Evolutionary conservation across 495 filamentous ascomycete genomes (phyloP).

Genomic region (Oidiodendron maius): DNA sequence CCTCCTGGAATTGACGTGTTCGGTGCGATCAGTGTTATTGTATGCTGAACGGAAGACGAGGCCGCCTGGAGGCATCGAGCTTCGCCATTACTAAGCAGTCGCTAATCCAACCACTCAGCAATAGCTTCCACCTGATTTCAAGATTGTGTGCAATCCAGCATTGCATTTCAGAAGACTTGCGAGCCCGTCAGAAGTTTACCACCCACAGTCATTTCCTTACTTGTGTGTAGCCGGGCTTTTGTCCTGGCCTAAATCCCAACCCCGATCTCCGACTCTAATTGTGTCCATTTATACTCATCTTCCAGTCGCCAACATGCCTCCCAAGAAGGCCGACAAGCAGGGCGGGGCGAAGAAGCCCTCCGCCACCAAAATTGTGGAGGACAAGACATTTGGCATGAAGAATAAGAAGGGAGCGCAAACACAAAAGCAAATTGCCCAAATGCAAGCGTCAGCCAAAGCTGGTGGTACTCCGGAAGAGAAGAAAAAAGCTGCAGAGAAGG

Average conservation of each 20-base stretch:
- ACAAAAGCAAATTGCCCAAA: conserved; percentile 80
- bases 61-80: conserved; percentile 19
- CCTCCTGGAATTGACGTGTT: conserved; percentile 2
- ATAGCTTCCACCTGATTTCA: conserved; percentile 15
- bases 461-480: conserved; percentile 81
- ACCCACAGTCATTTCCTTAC: conserved; percentile 23
- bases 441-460: conserved; percentile 62
- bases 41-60: too few species aligned
- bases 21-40: too few species aligned
- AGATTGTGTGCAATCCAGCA: conserved; percentile 12
- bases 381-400: conserved; percentile 99
- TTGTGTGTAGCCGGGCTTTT: background rate
- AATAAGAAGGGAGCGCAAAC: conserved; percentile 95
- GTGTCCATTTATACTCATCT: background rate
- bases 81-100: conserved; percentile 1
- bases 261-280: background rate
- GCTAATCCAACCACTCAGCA: conserved; percentile 15
- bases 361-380: conserved; percentile 64
- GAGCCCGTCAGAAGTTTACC: too few species aligned
- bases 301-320: conserved; percentile 65
- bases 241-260: background rate
- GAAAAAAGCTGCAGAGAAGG: conserved; percentile 83
- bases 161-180: conserved; percentile 4
- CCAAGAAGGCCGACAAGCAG: conserved; percentile 73
- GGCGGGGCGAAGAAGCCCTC: conserved; percentile 56